Percentiles rank a stretch among this genome's conserved stretches.
These are phyloP conservation scores for Pythium vanterpoolii DNA, from an alignment of 352 stramenopile species.

Conservation along the genomic window DNA sequence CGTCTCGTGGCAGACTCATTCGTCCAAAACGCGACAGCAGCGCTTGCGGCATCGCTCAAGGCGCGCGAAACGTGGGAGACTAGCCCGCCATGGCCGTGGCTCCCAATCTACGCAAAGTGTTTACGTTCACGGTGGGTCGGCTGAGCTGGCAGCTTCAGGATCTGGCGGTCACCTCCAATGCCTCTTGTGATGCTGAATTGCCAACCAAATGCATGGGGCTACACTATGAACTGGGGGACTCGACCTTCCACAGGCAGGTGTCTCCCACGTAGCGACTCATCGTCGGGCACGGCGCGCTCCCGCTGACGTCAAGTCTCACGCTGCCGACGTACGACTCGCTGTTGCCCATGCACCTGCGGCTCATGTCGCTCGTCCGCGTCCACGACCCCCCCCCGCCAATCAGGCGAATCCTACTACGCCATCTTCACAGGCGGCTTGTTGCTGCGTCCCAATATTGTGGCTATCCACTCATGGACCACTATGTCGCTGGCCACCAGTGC, in stretches of 20 bases:
- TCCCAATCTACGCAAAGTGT: slow-evolving; percentile 25
- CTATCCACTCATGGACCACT: neutral
- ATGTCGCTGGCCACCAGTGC: neutral
- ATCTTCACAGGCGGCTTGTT: neutral
- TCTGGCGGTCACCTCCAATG: slow-evolving; percentile 14
- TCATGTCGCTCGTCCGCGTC: neutral
- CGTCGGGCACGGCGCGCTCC: no score
- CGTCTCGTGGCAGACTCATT: slow-evolving; percentile 9
- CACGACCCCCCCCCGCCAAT: neutral
- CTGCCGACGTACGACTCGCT: no score
- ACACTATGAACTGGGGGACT: neutral
- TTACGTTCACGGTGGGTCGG: slow-evolving; percentile 22
- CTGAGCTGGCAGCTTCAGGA: slow-evolving; percentile 16
- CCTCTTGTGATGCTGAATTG: slow-evolving; percentile 1
- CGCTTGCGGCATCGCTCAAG: no score
- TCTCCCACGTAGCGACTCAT: no score
- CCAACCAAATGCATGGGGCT: neutral
- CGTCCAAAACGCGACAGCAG: slow-evolving; percentile 1
- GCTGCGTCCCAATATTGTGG: neutral
- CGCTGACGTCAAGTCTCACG: no score
- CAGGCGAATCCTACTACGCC: neutral
- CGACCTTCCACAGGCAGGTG: no score
- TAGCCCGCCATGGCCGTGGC: neutral
- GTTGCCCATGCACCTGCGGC: no score
- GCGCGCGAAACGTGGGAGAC: no score